phyloP scores from a whole-genome alignment of 2,329 filamentous ascomycete species.

The Dendryphion nanum region DNA sequence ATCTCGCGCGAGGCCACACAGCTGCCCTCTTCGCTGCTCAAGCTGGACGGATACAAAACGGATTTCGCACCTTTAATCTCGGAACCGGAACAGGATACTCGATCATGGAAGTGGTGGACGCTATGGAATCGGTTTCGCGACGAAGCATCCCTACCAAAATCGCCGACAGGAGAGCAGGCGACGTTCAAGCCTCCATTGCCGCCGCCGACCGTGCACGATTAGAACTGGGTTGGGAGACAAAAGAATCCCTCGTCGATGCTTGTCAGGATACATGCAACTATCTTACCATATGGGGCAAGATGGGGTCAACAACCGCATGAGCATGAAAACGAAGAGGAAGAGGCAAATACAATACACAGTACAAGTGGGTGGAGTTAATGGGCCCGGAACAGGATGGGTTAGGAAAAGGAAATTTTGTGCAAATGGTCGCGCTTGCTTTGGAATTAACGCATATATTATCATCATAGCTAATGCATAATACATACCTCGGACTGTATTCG shows the following conservation, averaged over 20 bases:
- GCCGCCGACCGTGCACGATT: conserved; percentile 20
- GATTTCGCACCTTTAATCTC: conserved; percentile 33
- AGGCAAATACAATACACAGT: no score
- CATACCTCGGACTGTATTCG: no score
- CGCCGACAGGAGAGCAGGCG: conserved; percentile 26
- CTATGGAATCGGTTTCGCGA: conserved; percentile 27
- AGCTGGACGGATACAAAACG: conserved; percentile 9
- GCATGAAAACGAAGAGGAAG: no score
- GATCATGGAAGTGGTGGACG: conserved; percentile 30
- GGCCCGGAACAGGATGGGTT: no score
- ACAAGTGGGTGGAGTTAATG: no score
- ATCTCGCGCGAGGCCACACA: conserved; percentile 61
- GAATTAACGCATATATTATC: no score
- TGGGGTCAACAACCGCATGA: no score
- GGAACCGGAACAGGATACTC: conserved; percentile 33
- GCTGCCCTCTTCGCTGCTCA: conserved; percentile 47
- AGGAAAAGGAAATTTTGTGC: no score
- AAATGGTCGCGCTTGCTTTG: no score
- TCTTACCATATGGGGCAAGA: no score
- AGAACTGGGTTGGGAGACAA: conserved; percentile 27
- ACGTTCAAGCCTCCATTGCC: conserved; percentile 31
- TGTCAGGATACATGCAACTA: background rate
- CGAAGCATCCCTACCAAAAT: conserved; percentile 18
- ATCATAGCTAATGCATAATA: no score
- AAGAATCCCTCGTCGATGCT: background rate